Base-by-base conservation (phyloP, 306 rosid genomes). In the Malus fusca region DNA sequence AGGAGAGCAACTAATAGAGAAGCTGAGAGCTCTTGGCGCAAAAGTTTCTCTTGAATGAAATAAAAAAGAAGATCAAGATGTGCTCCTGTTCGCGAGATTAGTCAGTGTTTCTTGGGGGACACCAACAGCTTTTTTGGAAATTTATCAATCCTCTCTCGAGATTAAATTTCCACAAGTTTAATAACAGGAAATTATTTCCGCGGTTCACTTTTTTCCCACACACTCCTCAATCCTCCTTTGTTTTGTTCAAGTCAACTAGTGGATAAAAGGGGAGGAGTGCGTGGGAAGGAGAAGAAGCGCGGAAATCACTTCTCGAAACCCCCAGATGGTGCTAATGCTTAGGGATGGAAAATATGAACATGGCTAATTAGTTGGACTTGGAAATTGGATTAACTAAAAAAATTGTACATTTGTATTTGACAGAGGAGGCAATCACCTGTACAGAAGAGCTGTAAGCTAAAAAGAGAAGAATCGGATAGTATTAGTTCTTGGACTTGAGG, bases 21-120 rank as follows among this genome's bases (percentile, higher is more conserved):
- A 93, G 83, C 17, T 91, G 91, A 91, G 88, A 87, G 92, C 96
- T 74, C 88, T 93, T 59, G 97, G 98, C 12, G 98, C 97, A 10
- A 89, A 88, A 72, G 97, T 93, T 78, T 84, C 91, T 72, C 75
- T 93, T 76, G 97, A 93, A 79, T 93, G 87, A 91, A 72, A 37
- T 66, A 6, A 70, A 30, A 4, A 40, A 15, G 19, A 25, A 28
- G 46, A 72, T 37, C 17, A 5, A 63, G 58, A 33, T 19, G 81
- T 19, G 31, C 52, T 77, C 64, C 77, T 18, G 53, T 22, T 35
- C 1, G 60, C 64, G 69, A 61, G 69, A 61, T 43, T 43, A 74
- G 60, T 61, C 48, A 8, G 28, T 44, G 31, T 74, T 74, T 74
- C 69, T 28, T 43, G 59, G 30, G 69, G 66, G 42, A 61, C 11